A percentile compares a stretch with the other conserved stretches of the same genome.
Evolutionary conservation across 192 early-diverging fungal species (phyloP).

Genomic region (Gigaspora rosea): DNA sequence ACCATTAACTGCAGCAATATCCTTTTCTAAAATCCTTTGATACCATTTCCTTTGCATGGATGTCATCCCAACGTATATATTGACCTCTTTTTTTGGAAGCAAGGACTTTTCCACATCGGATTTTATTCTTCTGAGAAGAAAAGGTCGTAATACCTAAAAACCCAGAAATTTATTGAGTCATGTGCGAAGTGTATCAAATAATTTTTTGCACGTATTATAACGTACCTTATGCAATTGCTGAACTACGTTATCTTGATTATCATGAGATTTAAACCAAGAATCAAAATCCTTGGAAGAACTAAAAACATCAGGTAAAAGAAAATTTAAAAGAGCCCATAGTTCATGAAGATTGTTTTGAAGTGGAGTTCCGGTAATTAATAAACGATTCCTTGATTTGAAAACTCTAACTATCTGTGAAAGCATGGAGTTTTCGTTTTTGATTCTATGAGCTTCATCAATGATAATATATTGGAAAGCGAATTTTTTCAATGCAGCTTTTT

Average conservation of each 20-base stretch:
- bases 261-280: slow-evolving; percentile 84
- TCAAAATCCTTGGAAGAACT: slow-evolving; percentile 92
- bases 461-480: slow-evolving; percentile 91
- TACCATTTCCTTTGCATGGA: slow-evolving; percentile 97
- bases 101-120: slow-evolving; percentile 95
- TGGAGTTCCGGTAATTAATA: slow-evolving; percentile 94
- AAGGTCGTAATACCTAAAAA: slow-evolving; percentile 69
- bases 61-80: slow-evolving; percentile 92
- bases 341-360: slow-evolving; percentile 98
- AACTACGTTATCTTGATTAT: slow-evolving; percentile 68
- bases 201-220: not conserved
- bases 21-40: slow-evolving; percentile 91
- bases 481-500: slow-evolving; percentile 83
- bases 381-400: slow-evolving; percentile 82
- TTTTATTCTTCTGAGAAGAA: slow-evolving; percentile 90
- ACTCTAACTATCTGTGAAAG: slow-evolving; percentile 93
- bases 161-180: not conserved
- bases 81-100: slow-evolving; percentile 91
- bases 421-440: slow-evolving; percentile 98
- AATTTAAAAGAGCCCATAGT: slow-evolving; percentile 98
- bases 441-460: slow-evolving; percentile 95
- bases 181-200: not conserved
- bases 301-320: slow-evolving; percentile 96
- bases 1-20: slow-evolving; percentile 97
- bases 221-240: slow-evolving; percentile 61